Base-by-base conservation (phyloP, 83 land plant species). In the Diphasiastrum complanatum region DNA sequence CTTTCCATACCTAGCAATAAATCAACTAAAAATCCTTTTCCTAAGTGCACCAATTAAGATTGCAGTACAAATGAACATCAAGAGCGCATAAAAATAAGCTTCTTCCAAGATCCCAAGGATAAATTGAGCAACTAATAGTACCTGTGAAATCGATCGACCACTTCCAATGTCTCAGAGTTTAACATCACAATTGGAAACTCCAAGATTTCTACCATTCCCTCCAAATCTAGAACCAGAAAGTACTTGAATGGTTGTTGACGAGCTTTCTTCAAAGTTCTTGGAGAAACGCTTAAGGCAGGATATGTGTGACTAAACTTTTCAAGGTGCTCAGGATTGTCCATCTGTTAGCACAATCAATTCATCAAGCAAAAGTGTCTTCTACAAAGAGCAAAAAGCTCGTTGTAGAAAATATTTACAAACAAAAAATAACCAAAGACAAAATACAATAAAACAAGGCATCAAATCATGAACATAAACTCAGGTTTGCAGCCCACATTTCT, bases 121-220 rank as follows among this genome's bases (percentile, higher is more conserved):
- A n/a, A n/a, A n/a, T n/a, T n/a, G n/a, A n/a, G n/a, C n/a, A n/a
- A n/a, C n/a, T n/a, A n/a, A n/a, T n/a, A n/a, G 3, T 60, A 91
- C 97, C 97, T 88, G 78, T 91, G 97, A 65, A 91, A 91, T 1
- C 86, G 77, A 71, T 83, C 96, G 24, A 83, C 79, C 28, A 79
- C 84, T 24, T 74, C 48, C 71, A 88, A 57, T 5, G 83, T 79
- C 51, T 65, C 73, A 2, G 91, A 84, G 80, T 83, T 70, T 26
- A 92, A 66, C 66, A 92, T 49, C 64, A 92, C 43, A 30, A 92
- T 86, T 18, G 98, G 96, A 65, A 85, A 92, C 68, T 92, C 98
- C 60, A 92, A 71, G 64, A 92, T 92, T 68, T 92, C 98, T 53
- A 88, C 81, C 79, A 78, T 85, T 31, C 98, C 98, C 62, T 92